A percentile compares a stretch with the other conserved stretches of the same genome.
Conservation (phyloP, 495 filamentous ascomycete species). For the Letharia lupina region DNA sequence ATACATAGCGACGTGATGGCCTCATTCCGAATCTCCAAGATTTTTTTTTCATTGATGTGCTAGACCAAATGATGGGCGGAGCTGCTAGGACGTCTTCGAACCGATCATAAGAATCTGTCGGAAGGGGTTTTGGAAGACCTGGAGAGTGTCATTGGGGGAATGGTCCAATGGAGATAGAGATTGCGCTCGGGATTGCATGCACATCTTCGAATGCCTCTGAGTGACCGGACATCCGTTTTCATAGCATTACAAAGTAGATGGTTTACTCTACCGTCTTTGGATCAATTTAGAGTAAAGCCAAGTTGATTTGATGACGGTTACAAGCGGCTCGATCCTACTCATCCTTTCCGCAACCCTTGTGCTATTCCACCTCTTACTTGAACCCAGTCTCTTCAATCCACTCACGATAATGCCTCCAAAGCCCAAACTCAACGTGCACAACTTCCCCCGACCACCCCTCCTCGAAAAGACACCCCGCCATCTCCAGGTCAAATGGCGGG, state of each 20-base stretch:
- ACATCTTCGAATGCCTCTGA: too few relatives aligned
- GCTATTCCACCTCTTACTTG: not conserved
- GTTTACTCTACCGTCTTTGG: not conserved
- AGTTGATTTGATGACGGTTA: conserved; percentile 2
- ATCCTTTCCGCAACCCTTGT: not conserved
- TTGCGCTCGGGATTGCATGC: too few relatives aligned
- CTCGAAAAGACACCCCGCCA: conserved; percentile 42
- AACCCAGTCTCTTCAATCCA: not conserved
- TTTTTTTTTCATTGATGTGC: too few relatives aligned
- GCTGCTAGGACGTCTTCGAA: too few relatives aligned
- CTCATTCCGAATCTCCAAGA: too few relatives aligned
- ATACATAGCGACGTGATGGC: not conserved
- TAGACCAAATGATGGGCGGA: too few relatives aligned
- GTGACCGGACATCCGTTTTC: too few relatives aligned
- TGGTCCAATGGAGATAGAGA: too few relatives aligned
- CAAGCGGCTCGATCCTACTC: not conserved
- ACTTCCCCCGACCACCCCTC: conserved; percentile 50
- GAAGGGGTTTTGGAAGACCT: too few relatives aligned
- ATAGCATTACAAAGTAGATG: too few relatives aligned
- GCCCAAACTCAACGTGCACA: conserved; percentile 45
- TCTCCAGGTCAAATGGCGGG: conserved; percentile 45
- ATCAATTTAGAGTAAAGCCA: not conserved
- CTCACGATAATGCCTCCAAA: conserved; percentile 31
- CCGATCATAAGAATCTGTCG: too few relatives aligned
- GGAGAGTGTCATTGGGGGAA: too few relatives aligned